Evolutionary conservation across 2,329 filamentous ascomycete species (phyloP), one percentile per base, ranked within the genome.

Genomic region (Amauroascus verrucosus): DNA sequence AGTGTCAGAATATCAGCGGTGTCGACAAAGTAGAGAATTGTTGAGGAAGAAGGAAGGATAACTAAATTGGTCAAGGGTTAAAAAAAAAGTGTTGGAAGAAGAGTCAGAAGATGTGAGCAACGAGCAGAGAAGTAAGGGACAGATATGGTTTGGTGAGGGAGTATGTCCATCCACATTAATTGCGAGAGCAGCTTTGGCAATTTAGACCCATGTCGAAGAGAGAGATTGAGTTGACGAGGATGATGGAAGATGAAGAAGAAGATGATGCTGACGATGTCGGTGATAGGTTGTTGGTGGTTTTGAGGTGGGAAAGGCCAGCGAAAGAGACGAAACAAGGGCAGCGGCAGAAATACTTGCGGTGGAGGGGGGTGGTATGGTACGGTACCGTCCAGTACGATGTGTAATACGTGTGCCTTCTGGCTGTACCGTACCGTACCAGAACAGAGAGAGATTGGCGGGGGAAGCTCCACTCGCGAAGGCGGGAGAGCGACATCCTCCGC

Each of bases 331-430:
- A 18, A 44, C 22, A 49, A 33, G 50, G n/a, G n/a, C n/a, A n/a
- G n/a, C n/a, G n/a, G n/a, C n/a, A n/a, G n/a, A n/a, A n/a, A n/a
- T n/a, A n/a, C n/a, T 53, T 61, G 57, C 58, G 60, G 62, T 58
- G 51, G 59, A 60, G 54, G 26, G 55, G 44, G 54, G n/a, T n/a
- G 44, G 52, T 48, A 30, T 16, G 51, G 54, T 47, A 47, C 28
- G 40, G 48, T 51, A 46, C 33, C 14, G 51, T 51, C 32, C 26
- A 13, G 40, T 51, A 44, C 37, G 35, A 22, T 30, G 43, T n/a
- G 3, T 6, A 28, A 43, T 13, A 2, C 5, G 30, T n/a, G n/a
- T n/a, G n/a, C n/a, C n/a, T n/a, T 3, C n/a, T 9, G 16, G 14
- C 3, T 26, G 22, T 16, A 52, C 35, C 18, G 44, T 55, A 51